Percentiles rank a stretch among this genome's conserved stretches.
Evolutionary conservation across 2,329 filamentous ascomycete species (phyloP).

Genomic region (Arthroderma sp.): DNA sequence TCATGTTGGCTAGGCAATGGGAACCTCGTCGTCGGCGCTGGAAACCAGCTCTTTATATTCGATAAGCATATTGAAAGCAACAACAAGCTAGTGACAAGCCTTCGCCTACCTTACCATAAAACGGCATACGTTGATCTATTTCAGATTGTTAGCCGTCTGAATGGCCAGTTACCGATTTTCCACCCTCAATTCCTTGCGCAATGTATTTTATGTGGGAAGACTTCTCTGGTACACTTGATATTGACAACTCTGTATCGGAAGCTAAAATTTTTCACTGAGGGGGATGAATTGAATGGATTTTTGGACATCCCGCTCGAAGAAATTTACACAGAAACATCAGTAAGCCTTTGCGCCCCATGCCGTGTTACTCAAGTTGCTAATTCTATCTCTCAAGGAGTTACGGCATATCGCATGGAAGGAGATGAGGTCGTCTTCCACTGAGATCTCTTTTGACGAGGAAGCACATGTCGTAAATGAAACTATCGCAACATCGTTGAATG

Average conservation of each 20-base stretch:
- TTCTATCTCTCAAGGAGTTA: slow-evolving; percentile 12
- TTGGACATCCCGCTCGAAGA: slow-evolving; percentile 45
- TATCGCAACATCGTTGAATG: slow-evolving; percentile 56
- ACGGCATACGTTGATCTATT: slow-evolving; percentile 56
- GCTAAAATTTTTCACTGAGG: slow-evolving; percentile 71
- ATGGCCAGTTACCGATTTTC: slow-evolving; percentile 77
- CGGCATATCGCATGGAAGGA: slow-evolving; percentile 35
- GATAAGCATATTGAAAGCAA: slow-evolving; percentile 58
- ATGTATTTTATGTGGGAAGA: slow-evolving; percentile 71
- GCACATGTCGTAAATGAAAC: slow-evolving; percentile 57
- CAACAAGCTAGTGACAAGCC: slow-evolving; percentile 45
- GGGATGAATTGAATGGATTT: slow-evolving; percentile 67
- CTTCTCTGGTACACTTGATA: slow-evolving; percentile 55
- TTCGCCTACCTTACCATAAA: slow-evolving; percentile 37
- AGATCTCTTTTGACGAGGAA: slow-evolving; percentile 40
- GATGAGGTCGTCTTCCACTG: slow-evolving; percentile 38
- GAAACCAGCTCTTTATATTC: slow-evolving; percentile 81
- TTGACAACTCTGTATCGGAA: slow-evolving; percentile 59
- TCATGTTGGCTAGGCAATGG: slow-evolving; percentile 83
- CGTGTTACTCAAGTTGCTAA: background rate
- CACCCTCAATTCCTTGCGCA: slow-evolving; percentile 85
- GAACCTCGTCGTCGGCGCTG: slow-evolving; percentile 73
- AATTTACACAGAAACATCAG: slow-evolving; percentile 35
- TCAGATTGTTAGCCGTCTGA: slow-evolving; percentile 67
- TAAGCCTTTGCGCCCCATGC: slow-evolving; percentile 16